Percentiles rank a stretch among this genome's conserved stretches.
phyloP scores from a whole-genome alignment of 2,329 filamentous ascomycete genomes.

The Diaporthe amygdali region DNA sequence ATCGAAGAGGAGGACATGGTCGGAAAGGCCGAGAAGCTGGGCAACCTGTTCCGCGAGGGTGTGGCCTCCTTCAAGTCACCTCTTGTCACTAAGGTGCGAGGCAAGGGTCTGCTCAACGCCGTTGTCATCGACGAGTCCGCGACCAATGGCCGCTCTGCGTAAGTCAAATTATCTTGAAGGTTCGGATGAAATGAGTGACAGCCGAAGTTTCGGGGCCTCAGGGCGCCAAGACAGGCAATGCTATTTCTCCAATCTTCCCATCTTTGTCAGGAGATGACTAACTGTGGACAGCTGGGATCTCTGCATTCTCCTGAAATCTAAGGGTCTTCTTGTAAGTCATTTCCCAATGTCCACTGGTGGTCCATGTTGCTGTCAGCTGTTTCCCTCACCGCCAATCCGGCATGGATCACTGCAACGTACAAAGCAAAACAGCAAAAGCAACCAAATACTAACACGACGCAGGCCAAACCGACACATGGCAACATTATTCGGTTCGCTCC shows the following conservation, averaged over 20 bases:
- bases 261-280: not conserved
- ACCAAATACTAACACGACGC: constrained; percentile 31
- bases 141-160: constrained; percentile 80
- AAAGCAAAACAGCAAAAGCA: constrained; percentile 8
- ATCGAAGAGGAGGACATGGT: constrained; percentile 91
- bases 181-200: not conserved
- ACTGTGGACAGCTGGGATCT: constrained; percentile 72
- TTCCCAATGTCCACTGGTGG: constrained; percentile 1
- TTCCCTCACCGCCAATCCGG: constrained; percentile 20
- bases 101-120: constrained; percentile 93
- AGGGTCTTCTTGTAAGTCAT: constrained; percentile 82
- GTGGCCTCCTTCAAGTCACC: constrained; percentile 77
- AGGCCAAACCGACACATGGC: constrained; percentile 98
- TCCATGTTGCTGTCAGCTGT: not conserved
- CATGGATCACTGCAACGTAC: constrained; percentile 21
- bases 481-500: constrained; percentile 99
- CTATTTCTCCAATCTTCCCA: not conserved
- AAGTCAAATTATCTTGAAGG: not conserved
- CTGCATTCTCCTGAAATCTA: constrained; percentile 93
- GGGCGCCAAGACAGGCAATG: not conserved
- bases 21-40: constrained; percentile 79
- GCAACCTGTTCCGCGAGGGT: constrained; percentile 82
- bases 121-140: constrained; percentile 93
- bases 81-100: constrained; percentile 81
- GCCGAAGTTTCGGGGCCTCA: not conserved